Base-by-base conservation (phyloP, 208 protist species). In the Trypanosoma grayi region DNA sequence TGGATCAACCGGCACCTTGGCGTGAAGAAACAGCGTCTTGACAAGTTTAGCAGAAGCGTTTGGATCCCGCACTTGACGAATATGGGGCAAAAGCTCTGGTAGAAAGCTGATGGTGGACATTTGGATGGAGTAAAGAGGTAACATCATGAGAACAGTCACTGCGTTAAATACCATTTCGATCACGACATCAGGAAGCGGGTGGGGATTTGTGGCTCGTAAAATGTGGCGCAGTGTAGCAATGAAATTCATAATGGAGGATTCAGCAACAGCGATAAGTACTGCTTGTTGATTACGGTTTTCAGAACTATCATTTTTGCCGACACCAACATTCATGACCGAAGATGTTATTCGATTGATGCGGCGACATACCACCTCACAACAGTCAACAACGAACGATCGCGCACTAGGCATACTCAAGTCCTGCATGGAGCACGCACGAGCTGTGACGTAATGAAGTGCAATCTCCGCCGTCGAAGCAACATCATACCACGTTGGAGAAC, bases 101-200 rank as follows among this genome's bases (percentile, higher is more conserved):
- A 96, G 70, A 31, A 96, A 60, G 9, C 81, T 83, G 24, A 93
- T 85, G 4, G 85, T 87, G 5, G 87, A 66, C 25, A 94, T 85
- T 62, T 91, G 86, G 44, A 92, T 80, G 18, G 84, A 88, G 67
- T 86, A 83, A 70, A 94, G 50, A 40, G 90, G 85, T 47, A 92
- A 56, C 67, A 87, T 65, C 85, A 94, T 91, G 6, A 96, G 73
- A 46, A 92, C 73, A 18, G 78, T 86, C 3, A 84, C 80, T 27
- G 85, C 79, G 53, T 90, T 73, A 58, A 91, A 93, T n/a, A 95
- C 55, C 77, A 86, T 90, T 30, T 70, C 66, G 11, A 65, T 52
- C 6, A 85, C 34, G 1, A 55, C 54, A 14, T 73, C 70, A 0
- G 81, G 75, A 39, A 88, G 41, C 18, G 45, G 50, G 31, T 54